Evolutionary conservation across 2,329 filamentous ascomycete species (phyloP).

Genomic region (Diaporthe helianthi): DNA sequence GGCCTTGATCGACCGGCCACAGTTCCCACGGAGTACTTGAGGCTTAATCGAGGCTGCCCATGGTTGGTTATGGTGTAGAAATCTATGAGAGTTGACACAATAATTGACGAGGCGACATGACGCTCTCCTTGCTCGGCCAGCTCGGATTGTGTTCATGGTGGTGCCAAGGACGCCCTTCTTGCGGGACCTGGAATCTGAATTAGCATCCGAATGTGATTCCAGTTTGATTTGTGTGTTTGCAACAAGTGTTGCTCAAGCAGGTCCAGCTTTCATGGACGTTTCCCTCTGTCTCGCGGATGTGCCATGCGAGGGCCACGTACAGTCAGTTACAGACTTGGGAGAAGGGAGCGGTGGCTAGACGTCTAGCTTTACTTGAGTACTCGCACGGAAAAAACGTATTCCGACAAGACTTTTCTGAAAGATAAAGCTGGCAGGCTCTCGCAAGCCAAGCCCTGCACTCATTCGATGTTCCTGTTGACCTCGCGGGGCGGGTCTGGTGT

Average conservation of each 20-base stretch:
- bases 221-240: background rate
- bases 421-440: background rate
- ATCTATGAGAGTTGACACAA: background rate
- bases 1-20: background rate
- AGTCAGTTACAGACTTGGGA: background rate
- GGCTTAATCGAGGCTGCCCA: background rate
- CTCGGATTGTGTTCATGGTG: slow-evolving; percentile 20
- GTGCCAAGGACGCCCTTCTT: background rate
- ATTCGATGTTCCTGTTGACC: background rate
- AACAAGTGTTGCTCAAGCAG: background rate
- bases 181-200: background rate
- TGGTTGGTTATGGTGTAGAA: background rate
- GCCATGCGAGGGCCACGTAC: background rate
- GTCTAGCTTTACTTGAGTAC: background rate
- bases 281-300: background rate
- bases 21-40: background rate
- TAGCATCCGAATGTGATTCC: background rate
- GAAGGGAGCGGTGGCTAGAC: background rate
- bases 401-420: background rate
- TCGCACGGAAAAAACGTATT: background rate
- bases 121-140: background rate
- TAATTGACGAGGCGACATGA: background rate
- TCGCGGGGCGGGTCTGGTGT: background rate
- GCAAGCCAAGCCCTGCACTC: background rate
- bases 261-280: background rate